These are phyloP conservation scores for Cladosporium velox DNA, from an alignment of 2,329 filamentous ascomycete species.

Conservation along the genomic window DNA sequence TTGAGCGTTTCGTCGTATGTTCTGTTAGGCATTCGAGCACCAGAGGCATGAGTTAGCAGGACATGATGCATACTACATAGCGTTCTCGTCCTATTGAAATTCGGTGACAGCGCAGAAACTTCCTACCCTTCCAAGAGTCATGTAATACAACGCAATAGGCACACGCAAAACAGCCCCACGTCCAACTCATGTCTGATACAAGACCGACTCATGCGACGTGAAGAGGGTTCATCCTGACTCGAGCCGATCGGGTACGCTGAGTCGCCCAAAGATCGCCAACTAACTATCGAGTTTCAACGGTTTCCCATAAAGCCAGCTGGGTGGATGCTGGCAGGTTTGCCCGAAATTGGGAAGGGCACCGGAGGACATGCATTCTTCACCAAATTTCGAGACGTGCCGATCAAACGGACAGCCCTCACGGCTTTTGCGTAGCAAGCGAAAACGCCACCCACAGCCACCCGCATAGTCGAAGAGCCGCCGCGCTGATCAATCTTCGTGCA, in stretches of 20 bases:
- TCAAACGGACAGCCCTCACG: background rate
- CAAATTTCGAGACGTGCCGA: constrained; percentile 10
- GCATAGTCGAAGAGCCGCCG: background rate
- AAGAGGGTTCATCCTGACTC: background rate
- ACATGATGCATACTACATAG: background rate
- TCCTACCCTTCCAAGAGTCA: background rate
- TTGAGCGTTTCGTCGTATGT: background rate
- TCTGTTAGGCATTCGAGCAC: background rate
- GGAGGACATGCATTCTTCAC: background rate
- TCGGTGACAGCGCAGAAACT: background rate
- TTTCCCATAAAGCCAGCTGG: background rate
- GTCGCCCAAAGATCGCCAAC: background rate
- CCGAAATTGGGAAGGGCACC: background rate
- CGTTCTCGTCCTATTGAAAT: background rate
- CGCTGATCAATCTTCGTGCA: background rate
- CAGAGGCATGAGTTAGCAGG: background rate
- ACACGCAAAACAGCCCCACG: background rate
- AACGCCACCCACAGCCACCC: constrained; percentile 6
- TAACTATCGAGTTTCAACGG: constrained; percentile 10
- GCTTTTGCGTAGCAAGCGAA: background rate
- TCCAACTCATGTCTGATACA: background rate
- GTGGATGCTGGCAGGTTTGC: background rate
- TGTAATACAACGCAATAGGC: background rate
- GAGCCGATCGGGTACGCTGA: background rate
- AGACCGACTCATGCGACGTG: background rate